These are phyloP conservation scores for Pascua guehoae DNA, from an alignment of 1,284 basidiomycete genomes.

Conservation along the genomic window DNA sequence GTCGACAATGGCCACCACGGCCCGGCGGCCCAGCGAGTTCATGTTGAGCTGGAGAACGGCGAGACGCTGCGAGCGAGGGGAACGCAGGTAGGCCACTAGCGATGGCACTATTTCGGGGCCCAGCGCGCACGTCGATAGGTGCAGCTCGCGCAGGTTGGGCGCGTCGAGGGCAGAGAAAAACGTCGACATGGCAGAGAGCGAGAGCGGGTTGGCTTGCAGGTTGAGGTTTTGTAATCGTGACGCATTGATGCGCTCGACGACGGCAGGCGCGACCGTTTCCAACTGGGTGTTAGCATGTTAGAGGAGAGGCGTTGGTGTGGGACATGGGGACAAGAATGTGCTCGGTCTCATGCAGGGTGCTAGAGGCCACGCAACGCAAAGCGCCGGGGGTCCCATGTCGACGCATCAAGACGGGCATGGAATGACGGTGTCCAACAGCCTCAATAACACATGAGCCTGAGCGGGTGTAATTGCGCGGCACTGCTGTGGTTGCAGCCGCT, in stretches of 20 bases:
- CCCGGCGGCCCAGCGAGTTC: conserved; percentile 31
- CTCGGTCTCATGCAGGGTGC: no score
- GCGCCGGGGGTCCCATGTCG: no score
- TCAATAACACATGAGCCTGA: no score
- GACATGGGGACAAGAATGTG: not conserved
- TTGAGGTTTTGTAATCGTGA: conserved; percentile 29
- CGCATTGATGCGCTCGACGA: conserved; percentile 26
- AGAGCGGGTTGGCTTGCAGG: conserved; percentile 35
- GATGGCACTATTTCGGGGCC: conserved; percentile 7
- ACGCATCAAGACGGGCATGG: no score
- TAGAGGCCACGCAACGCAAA: no score
- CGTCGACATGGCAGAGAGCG: conserved; percentile 12
- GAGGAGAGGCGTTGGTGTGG: not conserved
- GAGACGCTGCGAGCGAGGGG: conserved; percentile 26
- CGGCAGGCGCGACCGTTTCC: not conserved
- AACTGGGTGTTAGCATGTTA: not conserved
- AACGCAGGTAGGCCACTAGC: conserved; percentile 25
- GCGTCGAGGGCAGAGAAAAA: conserved; percentile 29
- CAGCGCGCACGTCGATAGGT: conserved; percentile 38
- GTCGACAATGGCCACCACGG: conserved; percentile 33
- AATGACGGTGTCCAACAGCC: no score
- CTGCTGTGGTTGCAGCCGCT: no score
- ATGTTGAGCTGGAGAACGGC: conserved; percentile 38
- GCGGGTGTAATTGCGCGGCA: no score
- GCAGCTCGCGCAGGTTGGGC: conserved; percentile 28